A percentile compares a stretch with the other conserved stretches of the same genome.
Conservation (phyloP, 148 eudicot species). For the Camellia japonica region DNA sequence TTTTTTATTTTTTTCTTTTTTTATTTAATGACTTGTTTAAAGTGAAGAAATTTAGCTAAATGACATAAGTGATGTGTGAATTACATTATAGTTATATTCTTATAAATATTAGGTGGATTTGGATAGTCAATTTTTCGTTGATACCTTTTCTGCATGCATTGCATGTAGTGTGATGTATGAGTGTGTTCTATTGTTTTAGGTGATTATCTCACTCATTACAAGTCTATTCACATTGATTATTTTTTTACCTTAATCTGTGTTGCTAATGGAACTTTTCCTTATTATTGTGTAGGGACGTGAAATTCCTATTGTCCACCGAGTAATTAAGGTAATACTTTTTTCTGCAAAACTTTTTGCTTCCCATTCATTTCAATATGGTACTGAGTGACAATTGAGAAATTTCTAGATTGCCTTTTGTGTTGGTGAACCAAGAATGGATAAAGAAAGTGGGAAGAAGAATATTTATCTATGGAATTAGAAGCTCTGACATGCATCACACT, state of each 20-base stretch:
- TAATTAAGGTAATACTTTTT: slow-evolving; percentile 44
- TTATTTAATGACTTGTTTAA: not conserved
- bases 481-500: not conserved
- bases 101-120: slow-evolving; percentile 1
- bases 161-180: not conserved
- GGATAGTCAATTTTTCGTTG: not conserved
- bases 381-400: not conserved
- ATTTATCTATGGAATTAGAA: not conserved
- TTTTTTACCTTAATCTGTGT: not conserved
- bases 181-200: not conserved
- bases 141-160: not conserved
- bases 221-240: not conserved
- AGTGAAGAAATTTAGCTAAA: not conserved
- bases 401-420: not conserved
- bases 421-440: not conserved
- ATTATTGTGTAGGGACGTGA: slow-evolving; percentile 53
- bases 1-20: not conserved
- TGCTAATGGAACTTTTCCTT: slow-evolving; percentile 10
- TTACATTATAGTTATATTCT: not conserved
- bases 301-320: slow-evolving; percentile 84
- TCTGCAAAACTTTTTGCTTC: not conserved
- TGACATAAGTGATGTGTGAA: not conserved
- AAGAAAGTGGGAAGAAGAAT: not conserved
- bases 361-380: not conserved
- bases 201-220: not conserved